Evolutionary conservation across 805 yeast species (phyloP).

Genomic region (Nakazawaea ishiwadae): DNA sequence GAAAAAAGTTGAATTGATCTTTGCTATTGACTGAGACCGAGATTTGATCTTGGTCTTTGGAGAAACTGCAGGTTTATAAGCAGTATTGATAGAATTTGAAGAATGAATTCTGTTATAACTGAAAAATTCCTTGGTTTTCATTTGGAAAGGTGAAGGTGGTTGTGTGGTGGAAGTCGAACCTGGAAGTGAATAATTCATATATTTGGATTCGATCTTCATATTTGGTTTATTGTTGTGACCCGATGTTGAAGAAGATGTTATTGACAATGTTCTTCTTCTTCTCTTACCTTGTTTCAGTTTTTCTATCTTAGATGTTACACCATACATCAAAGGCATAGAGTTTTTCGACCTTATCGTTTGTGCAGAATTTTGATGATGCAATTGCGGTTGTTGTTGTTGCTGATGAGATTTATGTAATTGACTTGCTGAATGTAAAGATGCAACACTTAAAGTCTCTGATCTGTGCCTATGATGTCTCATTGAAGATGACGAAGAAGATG

Average conservation of each 20-base stretch:
- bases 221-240: background rate
- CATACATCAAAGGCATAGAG: conserved; percentile 7
- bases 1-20: conserved; percentile 5
- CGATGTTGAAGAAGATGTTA: background rate
- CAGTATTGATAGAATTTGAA: background rate
- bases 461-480: conserved; percentile 5
- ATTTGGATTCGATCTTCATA: background rate
- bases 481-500: no score
- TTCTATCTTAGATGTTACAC: background rate
- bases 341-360: conserved; percentile 4
- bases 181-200: conserved; percentile 1
- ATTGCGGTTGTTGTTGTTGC: background rate
- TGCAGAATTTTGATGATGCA: no score
- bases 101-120: background rate
- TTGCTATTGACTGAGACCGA: background rate
- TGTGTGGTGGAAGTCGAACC: conserved; percentile 2
- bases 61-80: background rate
- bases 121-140: conserved; percentile 1
- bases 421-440: background rate
- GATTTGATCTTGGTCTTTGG: background rate
- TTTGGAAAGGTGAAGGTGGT: conserved; percentile 8
- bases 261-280: conserved; percentile 2
- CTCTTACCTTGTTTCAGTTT: background rate
- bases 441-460: conserved; percentile 7
- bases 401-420: background rate